Evolutionary conservation across 1,139 yeast species (phyloP), one percentile per base, ranked within the genome.

Genomic region (Wickerhamiella pararugosa): DNA sequence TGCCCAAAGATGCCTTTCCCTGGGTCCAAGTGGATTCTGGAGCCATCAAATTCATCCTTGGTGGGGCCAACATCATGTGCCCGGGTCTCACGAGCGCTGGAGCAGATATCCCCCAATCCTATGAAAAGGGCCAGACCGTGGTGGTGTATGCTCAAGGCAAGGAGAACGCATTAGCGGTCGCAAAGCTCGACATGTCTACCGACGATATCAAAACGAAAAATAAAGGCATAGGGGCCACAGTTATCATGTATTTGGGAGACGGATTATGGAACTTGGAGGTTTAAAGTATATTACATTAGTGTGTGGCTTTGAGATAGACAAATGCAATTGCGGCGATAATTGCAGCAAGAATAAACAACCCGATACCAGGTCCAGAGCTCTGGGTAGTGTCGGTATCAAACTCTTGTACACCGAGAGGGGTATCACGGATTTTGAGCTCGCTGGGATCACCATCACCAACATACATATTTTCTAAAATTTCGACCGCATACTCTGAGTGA

Each of bases 41-140:
- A 45, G 98, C 97, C 41, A 86, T 87, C 58, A 87, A 87, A 62
- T 87, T 87, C 56, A 93, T 87, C 25, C 66, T 87, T 32, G 80
- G 94, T 2, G 97, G 97, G 43, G 96, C 96, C 30, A 86, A 86
- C 57, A 81, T 87, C 53, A 87, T 86, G 96, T 87, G 97, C 63
- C 97, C 97, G 5, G 98, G 98, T 26, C 69, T 87, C 50, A 87
- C 97, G 0, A 82, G 94, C 15, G 71, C 82, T 7, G 97, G 97
- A 36, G 97, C 94, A 28, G 62, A 66, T 45, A 66, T 87, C 48
- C 96, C 97, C 9, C 90, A 79, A 28, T 70, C 75, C 29, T 62
- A 52, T 70, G 54, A 75, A 41, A 68, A 73, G 53, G 93, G 73
- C 44, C 69, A 76, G 25, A 71, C 83, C 34, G 95, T 87, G 31